phyloP scores from a whole-genome alignment of 2,329 filamentous ascomycete species.

The Colletotrichum horii region DNA sequence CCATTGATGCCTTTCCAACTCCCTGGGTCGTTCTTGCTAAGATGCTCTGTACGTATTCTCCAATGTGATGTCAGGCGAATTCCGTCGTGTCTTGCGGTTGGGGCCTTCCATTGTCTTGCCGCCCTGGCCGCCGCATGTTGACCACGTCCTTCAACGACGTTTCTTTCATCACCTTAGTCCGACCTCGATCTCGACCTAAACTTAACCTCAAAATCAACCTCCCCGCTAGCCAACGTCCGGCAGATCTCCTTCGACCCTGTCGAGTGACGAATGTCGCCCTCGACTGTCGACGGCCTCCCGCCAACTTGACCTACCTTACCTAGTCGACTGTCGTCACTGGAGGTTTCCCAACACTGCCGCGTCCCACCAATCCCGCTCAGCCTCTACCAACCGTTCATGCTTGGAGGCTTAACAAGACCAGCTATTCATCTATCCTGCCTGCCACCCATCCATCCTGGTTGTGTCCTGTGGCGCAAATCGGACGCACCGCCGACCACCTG shows the following conservation, averaged over 20 bases:
- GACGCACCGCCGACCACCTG: conserved; percentile 7
- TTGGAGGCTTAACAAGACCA: not conserved
- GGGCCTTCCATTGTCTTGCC: not conserved
- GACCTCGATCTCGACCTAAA: not conserved
- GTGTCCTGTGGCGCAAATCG: conserved; percentile 6
- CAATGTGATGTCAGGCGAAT: not conserved
- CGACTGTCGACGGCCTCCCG: not conserved
- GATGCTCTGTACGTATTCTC: not conserved
- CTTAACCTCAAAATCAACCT: not conserved
- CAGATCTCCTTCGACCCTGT: not conserved
- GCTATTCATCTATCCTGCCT: not conserved
- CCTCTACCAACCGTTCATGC: conserved; percentile 11
- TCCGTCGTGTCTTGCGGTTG: not conserved
- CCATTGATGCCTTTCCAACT: not conserved
- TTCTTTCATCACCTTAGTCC: not conserved
- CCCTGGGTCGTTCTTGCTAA: not conserved
- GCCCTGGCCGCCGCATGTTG: not conserved
- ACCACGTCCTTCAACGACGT: not conserved
- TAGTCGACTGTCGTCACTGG: not conserved
- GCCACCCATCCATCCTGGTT: not conserved
- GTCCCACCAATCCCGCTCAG: conserved; percentile 2
- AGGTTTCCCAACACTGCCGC: not conserved
- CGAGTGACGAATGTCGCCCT: not conserved
- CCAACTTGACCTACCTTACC: not conserved
- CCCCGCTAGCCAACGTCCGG: not conserved